phyloP scores from a whole-genome alignment of 108 stramenopile genomes.

The Asterionellopsis glacialis region DNA sequence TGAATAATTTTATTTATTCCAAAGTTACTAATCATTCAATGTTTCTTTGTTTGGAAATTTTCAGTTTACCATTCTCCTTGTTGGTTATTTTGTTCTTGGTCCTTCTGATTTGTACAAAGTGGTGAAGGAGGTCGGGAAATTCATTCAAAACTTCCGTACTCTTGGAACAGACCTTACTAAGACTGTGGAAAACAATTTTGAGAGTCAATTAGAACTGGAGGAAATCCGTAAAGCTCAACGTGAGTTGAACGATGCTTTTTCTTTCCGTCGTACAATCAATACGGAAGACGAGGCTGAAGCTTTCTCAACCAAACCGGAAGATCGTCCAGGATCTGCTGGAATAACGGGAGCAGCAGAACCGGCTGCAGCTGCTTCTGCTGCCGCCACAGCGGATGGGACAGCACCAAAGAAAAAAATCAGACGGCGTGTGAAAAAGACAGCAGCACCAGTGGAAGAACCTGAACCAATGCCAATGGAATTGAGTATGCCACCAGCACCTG shows the following conservation, averaged over 20 bases:
- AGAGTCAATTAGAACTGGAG: constrained; percentile 75
- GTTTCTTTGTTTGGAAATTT: neutral
- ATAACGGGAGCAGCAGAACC: no score
- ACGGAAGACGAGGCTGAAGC: constrained; percentile 52
- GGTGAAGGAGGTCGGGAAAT: constrained; percentile 83
- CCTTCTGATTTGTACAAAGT: constrained; percentile 84
- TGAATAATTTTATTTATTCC: no score
- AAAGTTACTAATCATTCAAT: no score
- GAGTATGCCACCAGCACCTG: no score
- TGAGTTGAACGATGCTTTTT: constrained; percentile 82
- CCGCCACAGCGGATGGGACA: neutral
- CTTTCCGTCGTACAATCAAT: constrained; percentile 85
- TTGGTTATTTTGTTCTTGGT: constrained; percentile 88
- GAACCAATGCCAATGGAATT: neutral
- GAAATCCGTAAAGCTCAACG: constrained; percentile 78
- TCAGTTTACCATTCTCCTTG: constrained; percentile 65
- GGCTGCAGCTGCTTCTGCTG: neutral
- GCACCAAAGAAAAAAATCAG: neutral
- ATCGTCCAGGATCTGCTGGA: neutral
- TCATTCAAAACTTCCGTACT: constrained; percentile 74
- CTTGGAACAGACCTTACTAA: constrained; percentile 62
- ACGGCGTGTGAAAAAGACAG: constrained; percentile 5
- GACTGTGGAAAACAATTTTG: constrained; percentile 74
- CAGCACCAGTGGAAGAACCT: constrained; percentile 9
- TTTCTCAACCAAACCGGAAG: constrained; percentile 16